These are phyloP conservation scores for Massariosphaeria phaeospora DNA, from an alignment of 495 filamentous ascomycete species.

Conservation along the genomic window DNA sequence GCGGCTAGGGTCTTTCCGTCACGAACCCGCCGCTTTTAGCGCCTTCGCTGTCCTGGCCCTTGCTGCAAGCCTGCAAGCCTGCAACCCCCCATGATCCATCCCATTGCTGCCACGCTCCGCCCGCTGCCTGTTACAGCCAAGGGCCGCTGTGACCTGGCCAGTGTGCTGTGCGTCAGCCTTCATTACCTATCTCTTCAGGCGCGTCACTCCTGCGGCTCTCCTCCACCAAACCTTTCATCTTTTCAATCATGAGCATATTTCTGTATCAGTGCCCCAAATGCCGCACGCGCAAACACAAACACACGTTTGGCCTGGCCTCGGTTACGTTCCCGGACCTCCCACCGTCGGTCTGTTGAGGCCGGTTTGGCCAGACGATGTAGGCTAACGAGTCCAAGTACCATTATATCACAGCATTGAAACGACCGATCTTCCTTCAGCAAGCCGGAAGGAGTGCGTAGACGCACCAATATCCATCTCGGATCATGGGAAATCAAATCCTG, in stretches of 20 bases:
- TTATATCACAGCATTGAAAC: neutral
- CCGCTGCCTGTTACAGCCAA: no score
- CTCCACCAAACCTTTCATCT: neutral
- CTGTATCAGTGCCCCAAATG: neutral
- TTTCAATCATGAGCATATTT: neutral
- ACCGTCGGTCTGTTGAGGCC: neutral
- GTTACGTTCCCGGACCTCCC: neutral
- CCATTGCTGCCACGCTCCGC: neutral
- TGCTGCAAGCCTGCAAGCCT: neutral
- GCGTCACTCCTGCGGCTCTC: neutral
- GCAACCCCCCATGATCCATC: neutral
- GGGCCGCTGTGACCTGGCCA: no score
- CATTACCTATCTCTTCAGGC: neutral
- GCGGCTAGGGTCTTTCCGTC: neutral
- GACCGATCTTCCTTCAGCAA: no score
- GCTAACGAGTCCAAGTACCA: no score
- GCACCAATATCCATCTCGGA: no score
- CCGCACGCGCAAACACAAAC: neutral
- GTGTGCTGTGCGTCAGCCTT: neutral
- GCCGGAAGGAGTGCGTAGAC: no score
- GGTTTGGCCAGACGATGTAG: neutral
- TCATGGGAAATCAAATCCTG: no score
- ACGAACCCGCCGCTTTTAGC: neutral
- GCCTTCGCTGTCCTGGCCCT: neutral
- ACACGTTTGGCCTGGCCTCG: neutral